Evolutionary conservation across 129 eudicot genomes (phyloP), one percentile per base, ranked within the genome.

Genomic region (Tagetes erecta): DNA sequence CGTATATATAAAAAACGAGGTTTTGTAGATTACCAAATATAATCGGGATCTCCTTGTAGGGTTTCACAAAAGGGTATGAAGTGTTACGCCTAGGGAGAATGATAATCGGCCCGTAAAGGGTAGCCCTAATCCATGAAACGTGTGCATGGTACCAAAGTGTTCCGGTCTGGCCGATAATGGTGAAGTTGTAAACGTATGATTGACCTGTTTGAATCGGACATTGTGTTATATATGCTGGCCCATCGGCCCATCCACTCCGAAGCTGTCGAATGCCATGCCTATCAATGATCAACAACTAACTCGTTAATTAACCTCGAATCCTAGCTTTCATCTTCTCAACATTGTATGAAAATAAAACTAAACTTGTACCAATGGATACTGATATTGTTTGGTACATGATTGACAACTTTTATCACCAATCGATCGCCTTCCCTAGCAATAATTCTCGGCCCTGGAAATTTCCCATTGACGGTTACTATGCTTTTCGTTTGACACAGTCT

Each of bases 381-480:
- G 51, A 90, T 70, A 73, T 90, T 87, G 80, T 90, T 72, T 1
- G 88, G 46, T 41, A 85, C 96, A 36, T 85, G 87, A 53, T 90
- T 87, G 14, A 82, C 84, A n/a, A 87, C 93, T 69, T 85, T 83
- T 20, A 90, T 74, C 66, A 85, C 75, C 46, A 90, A 30, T 10
- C 82, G 81, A 56, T 87, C 96, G 3, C 93, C 93, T 62, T 90
- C 96, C 55, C 94, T 73, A 3, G 87, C 91, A 0, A 84, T 60
- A 35, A 90, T 63, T 3, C 87, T 84, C 20, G 94, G 94, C 44
- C 96, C 93, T 2, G 92, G 96, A 64, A 82, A 84, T 64, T 86
- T 69, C 9, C 92, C 88, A 7, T 89, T 89, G 38, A 87, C 91
- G 6, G 91, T 90, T 50, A 90, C 39, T 20, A 90, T 86, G 77